Evolutionary conservation across 208 protist species (phyloP).

Genomic region (Wallacemonas collosoma): DNA sequence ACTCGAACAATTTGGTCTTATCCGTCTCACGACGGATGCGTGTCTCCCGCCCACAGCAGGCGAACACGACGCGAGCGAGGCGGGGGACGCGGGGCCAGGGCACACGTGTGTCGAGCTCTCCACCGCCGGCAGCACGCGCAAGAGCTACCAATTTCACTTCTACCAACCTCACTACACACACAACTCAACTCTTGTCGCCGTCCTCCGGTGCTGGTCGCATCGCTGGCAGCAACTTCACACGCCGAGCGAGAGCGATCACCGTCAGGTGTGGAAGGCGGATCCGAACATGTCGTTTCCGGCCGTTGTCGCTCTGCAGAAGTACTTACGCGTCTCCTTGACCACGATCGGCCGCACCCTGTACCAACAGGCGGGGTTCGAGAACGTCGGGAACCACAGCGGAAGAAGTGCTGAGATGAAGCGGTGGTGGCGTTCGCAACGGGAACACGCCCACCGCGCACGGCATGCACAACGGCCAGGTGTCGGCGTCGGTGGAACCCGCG

Average conservation of each 20-base stretch:
- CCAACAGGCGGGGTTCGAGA: constrained; percentile 34
- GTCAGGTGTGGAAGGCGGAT: constrained; percentile 29
- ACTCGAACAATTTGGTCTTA: not conserved
- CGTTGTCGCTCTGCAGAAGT: constrained; percentile 41
- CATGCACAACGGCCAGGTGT: not conserved
- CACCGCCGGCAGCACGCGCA: constrained; percentile 3
- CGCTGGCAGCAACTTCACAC: not conserved
- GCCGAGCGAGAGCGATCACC: not conserved
- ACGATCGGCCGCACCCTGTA: constrained; percentile 24
- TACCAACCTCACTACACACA: constrained; percentile 21
- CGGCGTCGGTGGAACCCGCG: not conserved
- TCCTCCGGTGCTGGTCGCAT: constrained; percentile 68
- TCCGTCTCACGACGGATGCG: not conserved
- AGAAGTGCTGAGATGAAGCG: not conserved
- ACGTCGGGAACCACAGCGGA: not conserved
- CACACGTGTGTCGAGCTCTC: not conserved
- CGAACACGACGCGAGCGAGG: not conserved
- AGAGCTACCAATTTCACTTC: constrained; percentile 10
- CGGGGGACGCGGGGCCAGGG: not conserved
- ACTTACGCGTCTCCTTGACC: constrained; percentile 35
- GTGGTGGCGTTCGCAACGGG: constrained; percentile 6
- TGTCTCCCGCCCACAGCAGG: not conserved
- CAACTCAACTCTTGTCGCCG: constrained; percentile 34
- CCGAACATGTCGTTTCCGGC: constrained; percentile 41
- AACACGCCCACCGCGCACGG: not conserved